Percentiles rank a stretch among this genome's conserved stretches.
Conservation (phyloP, 73 alveolate genomes). For the Stentor roeselii region DNA sequence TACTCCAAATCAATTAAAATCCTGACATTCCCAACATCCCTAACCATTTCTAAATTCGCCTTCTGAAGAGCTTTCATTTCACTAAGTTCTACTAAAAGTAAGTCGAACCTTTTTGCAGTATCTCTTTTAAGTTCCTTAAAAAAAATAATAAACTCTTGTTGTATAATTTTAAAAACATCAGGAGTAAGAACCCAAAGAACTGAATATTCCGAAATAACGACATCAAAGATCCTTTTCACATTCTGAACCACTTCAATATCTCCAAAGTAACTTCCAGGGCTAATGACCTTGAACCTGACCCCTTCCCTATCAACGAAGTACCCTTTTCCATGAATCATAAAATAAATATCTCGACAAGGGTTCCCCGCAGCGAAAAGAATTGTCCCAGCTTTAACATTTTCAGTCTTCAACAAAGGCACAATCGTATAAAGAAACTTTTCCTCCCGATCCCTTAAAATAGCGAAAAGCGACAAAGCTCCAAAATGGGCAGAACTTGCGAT, state of each 20-base stretch:
- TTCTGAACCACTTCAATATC: slow-evolving; percentile 24
- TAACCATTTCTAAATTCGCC: neutral
- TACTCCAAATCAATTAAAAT: neutral
- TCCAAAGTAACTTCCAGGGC: slow-evolving; percentile 24
- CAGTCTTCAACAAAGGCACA: slow-evolving; percentile 51
- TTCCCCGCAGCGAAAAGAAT: slow-evolving; percentile 48
- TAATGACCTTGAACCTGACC: neutral
- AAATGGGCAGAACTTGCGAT: slow-evolving; percentile 44
- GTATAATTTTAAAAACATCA: neutral
- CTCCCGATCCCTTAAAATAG: slow-evolving; percentile 38
- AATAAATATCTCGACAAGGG: slow-evolving; percentile 11
- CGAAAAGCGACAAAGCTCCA: slow-evolving; percentile 36
- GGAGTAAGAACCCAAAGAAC: neutral
- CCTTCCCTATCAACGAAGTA: neutral
- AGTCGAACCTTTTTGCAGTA: neutral
- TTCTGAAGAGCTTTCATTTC: neutral
- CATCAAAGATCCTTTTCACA: neutral
- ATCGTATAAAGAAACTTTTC: slow-evolving; percentile 46
- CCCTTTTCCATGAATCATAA: slow-evolving; percentile 13
- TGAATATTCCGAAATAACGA: neutral
- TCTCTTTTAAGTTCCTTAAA: neutral
- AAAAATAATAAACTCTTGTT: neutral
- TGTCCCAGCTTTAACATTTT: slow-evolving; percentile 34
- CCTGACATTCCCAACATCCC: neutral
- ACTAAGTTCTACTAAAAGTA: neutral